These are phyloP conservation scores for Metschnikowia rubicola DNA, from an alignment of 805 yeast genomes.

Conservation along the genomic window DNA sequence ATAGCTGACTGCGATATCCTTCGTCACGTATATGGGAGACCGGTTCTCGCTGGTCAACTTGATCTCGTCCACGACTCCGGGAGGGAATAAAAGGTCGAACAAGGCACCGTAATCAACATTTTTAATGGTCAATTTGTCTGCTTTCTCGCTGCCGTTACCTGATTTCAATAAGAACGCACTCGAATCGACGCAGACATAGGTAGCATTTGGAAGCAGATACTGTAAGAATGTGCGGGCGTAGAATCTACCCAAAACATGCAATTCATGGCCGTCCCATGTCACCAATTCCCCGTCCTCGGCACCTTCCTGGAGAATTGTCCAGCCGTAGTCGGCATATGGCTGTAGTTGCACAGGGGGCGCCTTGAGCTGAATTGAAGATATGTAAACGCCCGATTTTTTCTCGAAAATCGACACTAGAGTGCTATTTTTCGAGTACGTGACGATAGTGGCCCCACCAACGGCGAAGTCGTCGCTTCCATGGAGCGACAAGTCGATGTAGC, in stretches of 20 bases:
- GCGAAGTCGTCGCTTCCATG: slow-evolving; percentile 6
- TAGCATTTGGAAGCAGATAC: neutral
- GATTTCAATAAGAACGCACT: slow-evolving; percentile 2
- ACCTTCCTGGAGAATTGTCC: slow-evolving; percentile 5
- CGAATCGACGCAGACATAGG: slow-evolving; percentile 4
- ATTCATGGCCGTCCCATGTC: slow-evolving; percentile 5
- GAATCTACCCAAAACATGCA: slow-evolving; percentile 5
- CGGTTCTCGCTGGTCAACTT: slow-evolving; percentile 1
- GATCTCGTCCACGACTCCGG: slow-evolving; percentile 1
- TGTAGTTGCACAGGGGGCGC: slow-evolving; percentile 3
- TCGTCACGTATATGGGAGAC: slow-evolving; percentile 4
- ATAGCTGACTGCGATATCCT: slow-evolving; percentile 1
- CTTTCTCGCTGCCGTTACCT: neutral
- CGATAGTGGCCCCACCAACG: slow-evolving; percentile 7
- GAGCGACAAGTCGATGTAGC: slow-evolving; percentile 27
- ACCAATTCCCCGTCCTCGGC: slow-evolving; percentile 4
- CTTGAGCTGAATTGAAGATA: slow-evolving; percentile 4
- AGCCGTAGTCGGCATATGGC: neutral
- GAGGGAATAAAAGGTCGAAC: slow-evolving; percentile 3
- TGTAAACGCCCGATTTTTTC: slow-evolving; percentile 10
- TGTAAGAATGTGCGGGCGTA: slow-evolving; percentile 2
- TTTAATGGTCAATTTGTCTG: neutral
- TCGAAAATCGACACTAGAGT: slow-evolving; percentile 11
- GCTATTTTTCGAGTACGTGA: slow-evolving; percentile 8
- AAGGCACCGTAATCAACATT: neutral